Base-by-base conservation (phyloP, 768 basidiomycete species). In the Aureoboletus auriporus region DNA sequence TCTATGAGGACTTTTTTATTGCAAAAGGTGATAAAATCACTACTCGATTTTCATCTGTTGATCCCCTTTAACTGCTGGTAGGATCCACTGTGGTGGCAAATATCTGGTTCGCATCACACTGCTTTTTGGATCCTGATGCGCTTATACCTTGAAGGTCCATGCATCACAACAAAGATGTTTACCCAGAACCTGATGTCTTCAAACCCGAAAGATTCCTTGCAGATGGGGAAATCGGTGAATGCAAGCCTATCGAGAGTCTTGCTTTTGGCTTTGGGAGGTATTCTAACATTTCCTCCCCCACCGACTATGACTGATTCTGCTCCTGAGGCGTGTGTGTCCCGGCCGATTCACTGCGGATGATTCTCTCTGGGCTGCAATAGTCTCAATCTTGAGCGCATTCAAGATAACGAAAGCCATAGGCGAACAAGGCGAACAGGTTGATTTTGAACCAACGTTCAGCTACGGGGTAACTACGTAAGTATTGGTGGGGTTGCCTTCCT, bases 151-250 rank as follows among this genome's bases (percentile, higher is more conserved):
- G 6, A 42, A 60, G 61, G 60, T 49, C 51, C 4, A 61, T 61
- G 28, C 3, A 45, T 20, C 55, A 28, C 12, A 16, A 59, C 44
- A 34, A 47, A 33, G 33, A 50, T 3, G 26, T 20, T 4, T 61
- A 51, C 35, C 46, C 61, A 6, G 55, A 63, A 16, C 55, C 64
- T 2, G 40, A 60, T 5, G 43, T 35, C 9, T 68, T 71, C 56
- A 61, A 58, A 35, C 70, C 68, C 5, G 67, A 69, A 47, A 55
- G 69, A n/a, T 69, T 62, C 49, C 41, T 68, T 6, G 39, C 42
- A 26, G 44, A 47, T 12, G 64, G 58, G 1, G 39, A 13, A 33
- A 41, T 51, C 35, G 28, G 27, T 3, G 42, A 39, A 6, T 39
- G 44, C 16, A 43, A 42, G 20, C 17, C 34, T 9, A 20, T 26